A percentile compares a stretch with the other conserved stretches of the same genome.
Evolutionary conservation across 768 basidiomycete genomes (phyloP).

Genomic region (Hygrocybe punicea): DNA sequence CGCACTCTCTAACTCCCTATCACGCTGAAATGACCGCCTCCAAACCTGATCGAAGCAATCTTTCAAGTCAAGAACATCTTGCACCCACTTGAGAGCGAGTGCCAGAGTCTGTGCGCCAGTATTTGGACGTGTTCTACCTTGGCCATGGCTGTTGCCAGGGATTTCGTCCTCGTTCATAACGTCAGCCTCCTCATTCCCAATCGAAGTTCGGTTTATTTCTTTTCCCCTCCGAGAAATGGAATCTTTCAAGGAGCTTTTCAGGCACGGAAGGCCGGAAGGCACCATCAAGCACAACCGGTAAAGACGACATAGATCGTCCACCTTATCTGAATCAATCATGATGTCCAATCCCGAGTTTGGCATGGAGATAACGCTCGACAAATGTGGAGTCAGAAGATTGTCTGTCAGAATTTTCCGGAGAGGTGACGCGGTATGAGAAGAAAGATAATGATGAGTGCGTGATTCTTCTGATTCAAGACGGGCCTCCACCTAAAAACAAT

Average conservation of each 20-base stretch:
- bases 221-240: conserved; percentile 73
- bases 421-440: conserved; percentile 63
- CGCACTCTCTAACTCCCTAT: conserved; percentile 74
- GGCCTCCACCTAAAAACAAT: conserved; percentile 59
- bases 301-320: conserved; percentile 72
- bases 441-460: conserved; percentile 82
- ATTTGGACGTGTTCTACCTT: conserved; percentile 45
- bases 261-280: conserved; percentile 56
- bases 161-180: conserved; percentile 34
- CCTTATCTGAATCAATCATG: conserved; percentile 81
- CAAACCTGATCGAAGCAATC: conserved; percentile 84
- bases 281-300: conserved; percentile 74
- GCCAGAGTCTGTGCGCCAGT: conserved; percentile 48
- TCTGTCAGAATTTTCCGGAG: conserved; percentile 75
- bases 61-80: conserved; percentile 85
- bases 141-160: conserved; percentile 38
- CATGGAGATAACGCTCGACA: conserved; percentile 72
- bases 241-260: conserved; percentile 66
- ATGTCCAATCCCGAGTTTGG: conserved; percentile 78
- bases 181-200: conserved; percentile 38
- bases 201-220: conserved; percentile 69
- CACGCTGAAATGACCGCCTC: conserved; percentile 63
- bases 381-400: conserved; percentile 72
- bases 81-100: conserved; percentile 87
- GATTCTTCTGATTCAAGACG: conserved; percentile 81